Evolutionary conservation across 2,329 filamentous ascomycete genomes (phyloP).

Genomic region (Colletotrichum truncatum): DNA sequence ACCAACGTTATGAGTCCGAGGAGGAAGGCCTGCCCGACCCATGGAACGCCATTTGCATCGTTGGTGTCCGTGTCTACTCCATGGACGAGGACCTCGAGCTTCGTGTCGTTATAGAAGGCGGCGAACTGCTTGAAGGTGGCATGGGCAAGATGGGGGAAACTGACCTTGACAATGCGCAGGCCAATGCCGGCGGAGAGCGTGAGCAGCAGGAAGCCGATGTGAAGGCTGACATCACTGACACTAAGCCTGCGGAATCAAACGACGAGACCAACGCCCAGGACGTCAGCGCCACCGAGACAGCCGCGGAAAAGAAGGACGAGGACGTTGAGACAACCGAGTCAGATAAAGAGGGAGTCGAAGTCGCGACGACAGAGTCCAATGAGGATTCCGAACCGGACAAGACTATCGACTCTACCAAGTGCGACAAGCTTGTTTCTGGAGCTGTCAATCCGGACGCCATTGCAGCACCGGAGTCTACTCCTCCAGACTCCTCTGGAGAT

Average conservation of each 20-base stretch:
- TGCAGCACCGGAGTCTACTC: slow-evolving; percentile 40
- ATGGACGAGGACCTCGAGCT: slow-evolving; percentile 64
- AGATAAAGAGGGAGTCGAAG: not conserved
- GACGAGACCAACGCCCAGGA: not conserved
- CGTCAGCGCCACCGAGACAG: not conserved
- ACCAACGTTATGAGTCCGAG: slow-evolving; percentile 58
- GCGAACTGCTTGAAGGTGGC: slow-evolving; percentile 60
- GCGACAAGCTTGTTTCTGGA: slow-evolving; percentile 31
- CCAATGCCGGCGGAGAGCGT: slow-evolving; percentile 61
- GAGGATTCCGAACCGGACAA: slow-evolving; percentile 30
- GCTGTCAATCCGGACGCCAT: slow-evolving; percentile 24
- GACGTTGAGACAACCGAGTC: not conserved
- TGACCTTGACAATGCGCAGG: slow-evolving; percentile 66
- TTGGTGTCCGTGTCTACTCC: slow-evolving; percentile 69
- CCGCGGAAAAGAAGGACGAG: not conserved
- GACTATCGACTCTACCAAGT: slow-evolving; percentile 27
- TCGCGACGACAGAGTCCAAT: not conserved
- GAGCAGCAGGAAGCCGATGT: slow-evolving; percentile 36
- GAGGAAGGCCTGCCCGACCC: slow-evolving; percentile 65
- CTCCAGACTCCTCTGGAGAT: slow-evolving; percentile 41
- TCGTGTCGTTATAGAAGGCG: slow-evolving; percentile 65
- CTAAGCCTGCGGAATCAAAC: not conserved
- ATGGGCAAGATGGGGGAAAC: slow-evolving; percentile 66
- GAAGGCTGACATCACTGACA: slow-evolving; percentile 31
- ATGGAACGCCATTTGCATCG: slow-evolving; percentile 71